Evolutionary conservation across 768 basidiomycete genomes (phyloP).

Genomic region (Sistotremastrum niveocremeum): DNA sequence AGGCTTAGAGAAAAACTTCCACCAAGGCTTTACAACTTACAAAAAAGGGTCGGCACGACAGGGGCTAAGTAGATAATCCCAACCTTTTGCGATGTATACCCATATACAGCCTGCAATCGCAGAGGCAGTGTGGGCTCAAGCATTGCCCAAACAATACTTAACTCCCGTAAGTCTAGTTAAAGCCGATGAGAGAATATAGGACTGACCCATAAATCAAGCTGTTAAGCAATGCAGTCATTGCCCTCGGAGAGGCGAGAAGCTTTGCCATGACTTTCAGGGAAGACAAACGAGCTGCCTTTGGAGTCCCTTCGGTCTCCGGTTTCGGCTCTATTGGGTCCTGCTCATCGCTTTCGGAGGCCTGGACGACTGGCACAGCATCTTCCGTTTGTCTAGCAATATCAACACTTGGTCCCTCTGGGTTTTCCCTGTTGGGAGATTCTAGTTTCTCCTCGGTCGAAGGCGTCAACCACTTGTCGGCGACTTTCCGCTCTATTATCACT

Average conservation of each 20-base stretch:
- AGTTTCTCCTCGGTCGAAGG: too few species aligned
- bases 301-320: not conserved
- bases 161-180: not conserved
- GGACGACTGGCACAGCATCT: too few species aligned
- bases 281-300: constrained; percentile 14
- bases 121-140: constrained; percentile 47
- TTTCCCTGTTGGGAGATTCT: too few species aligned
- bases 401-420: too few species aligned
- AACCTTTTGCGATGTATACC: constrained; percentile 32
- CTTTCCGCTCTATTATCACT: constrained; percentile 43
- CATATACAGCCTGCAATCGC: constrained; percentile 37
- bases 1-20: constrained; percentile 26
- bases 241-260: constrained; percentile 34
- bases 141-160: constrained; percentile 32
- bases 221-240: constrained; percentile 30
- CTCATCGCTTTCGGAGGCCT: too few species aligned
- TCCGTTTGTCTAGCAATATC: too few species aligned
- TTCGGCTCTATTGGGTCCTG: not conserved
- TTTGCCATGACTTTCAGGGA: constrained; percentile 27
- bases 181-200: not conserved
- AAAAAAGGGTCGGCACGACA: constrained; percentile 50
- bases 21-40: constrained; percentile 22
- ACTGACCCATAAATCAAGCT: constrained; percentile 42
- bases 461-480: constrained; percentile 28
- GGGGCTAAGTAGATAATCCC: constrained; percentile 58